Conservation (phyloP, 129 eudicot species). For the Artemisia tridentata region DNA sequence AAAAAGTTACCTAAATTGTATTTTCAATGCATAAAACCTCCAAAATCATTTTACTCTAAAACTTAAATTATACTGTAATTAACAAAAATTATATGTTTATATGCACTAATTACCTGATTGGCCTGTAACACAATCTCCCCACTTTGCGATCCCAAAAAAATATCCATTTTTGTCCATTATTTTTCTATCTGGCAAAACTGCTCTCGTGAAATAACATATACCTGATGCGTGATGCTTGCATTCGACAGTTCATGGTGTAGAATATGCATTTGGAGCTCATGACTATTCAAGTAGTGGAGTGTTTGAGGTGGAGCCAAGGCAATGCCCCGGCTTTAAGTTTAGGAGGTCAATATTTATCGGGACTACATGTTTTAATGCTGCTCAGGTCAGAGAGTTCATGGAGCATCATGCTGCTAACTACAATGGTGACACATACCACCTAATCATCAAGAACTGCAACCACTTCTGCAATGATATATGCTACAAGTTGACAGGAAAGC, state of each 20-base stretch:
- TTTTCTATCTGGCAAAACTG: neutral
- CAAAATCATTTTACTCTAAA: too few relatives aligned
- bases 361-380: constrained; percentile 47
- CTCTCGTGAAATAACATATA: constrained; percentile 11
- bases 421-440: constrained; percentile 67
- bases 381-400: constrained; percentile 59
- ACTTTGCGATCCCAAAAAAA: too few relatives aligned
- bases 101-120: too few relatives aligned
- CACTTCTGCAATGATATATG: constrained; percentile 75
- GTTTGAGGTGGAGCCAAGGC: constrained; percentile 73
- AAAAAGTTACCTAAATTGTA: too few relatives aligned
- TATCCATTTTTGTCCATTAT: too few relatives aligned
- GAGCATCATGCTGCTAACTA: constrained; percentile 61
- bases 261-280: constrained; percentile 84
- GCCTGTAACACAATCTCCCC: too few relatives aligned
- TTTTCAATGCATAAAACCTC: too few relatives aligned
- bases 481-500: constrained; percentile 64
- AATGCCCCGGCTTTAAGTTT: constrained; percentile 79
- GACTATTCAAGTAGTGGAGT: constrained; percentile 68
- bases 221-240: constrained; percentile 5
- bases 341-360: constrained; percentile 64
- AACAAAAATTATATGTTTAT: too few relatives aligned
- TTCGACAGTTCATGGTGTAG: constrained; percentile 68
- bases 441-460: constrained; percentile 72
- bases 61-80: too few relatives aligned